Evolutionary conservation across 371 early-diverging fungal species (phyloP).

Genomic region (Mortierella polycephala): DNA sequence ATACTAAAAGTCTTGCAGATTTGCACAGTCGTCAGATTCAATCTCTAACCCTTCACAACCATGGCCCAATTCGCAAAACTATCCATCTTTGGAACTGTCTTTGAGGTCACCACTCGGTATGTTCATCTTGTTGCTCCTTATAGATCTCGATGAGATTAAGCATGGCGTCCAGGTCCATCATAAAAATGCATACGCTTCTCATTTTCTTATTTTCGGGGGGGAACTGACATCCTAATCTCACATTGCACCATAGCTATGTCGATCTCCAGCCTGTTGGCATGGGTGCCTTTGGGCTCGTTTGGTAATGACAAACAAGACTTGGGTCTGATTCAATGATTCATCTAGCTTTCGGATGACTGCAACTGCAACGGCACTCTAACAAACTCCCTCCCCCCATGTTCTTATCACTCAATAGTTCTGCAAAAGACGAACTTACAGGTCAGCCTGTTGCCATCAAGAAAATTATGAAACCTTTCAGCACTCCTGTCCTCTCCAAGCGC

Average conservation of each 20-base stretch:
- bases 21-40: no score
- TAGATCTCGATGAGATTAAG: no score
- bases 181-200: no score
- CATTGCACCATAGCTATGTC: conserved; percentile 70
- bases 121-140: not conserved
- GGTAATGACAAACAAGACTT: conserved; percentile 63
- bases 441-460: conserved; percentile 95
- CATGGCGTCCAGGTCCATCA: no score
- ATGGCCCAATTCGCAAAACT: conserved; percentile 89
- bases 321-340: no score
- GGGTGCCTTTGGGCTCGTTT: conserved; percentile 97
- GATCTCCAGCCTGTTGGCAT: conserved; percentile 96
- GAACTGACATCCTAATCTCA: not conserved
- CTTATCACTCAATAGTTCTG: conserved; percentile 70
- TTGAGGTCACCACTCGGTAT: conserved; percentile 91
- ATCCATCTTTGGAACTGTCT: conserved; percentile 92
- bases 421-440: conserved; percentile 84
- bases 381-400: not conserved
- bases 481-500: conserved; percentile 92
- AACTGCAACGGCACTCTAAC: no score
- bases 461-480: conserved; percentile 93
- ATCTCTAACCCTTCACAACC: not conserved
- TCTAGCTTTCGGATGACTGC: no score
- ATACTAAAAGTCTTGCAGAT: no score
- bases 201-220: no score